Evolutionary conservation across 352 stramenopile genomes (phyloP).

Genomic region (Globisporangium recalcitrans): DNA sequence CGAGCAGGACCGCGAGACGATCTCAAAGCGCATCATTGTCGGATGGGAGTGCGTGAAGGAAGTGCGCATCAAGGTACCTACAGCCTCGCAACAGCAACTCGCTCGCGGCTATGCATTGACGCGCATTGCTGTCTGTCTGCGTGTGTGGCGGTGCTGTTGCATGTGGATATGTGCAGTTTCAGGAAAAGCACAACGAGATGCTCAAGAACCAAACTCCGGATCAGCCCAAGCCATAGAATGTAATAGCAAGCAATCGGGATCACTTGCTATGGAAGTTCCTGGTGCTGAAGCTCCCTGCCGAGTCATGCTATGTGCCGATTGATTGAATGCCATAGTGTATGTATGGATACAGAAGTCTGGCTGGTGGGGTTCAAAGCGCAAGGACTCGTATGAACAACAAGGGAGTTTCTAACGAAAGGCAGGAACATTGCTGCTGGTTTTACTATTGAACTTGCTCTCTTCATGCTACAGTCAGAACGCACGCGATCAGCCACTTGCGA

Average conservation of each 20-base stretch:
- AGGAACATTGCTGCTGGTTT: not conserved
- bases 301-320: too few species aligned
- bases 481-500: conserved; percentile 24
- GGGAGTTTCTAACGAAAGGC: not conserved
- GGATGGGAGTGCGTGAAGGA: conserved; percentile 75
- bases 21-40: conserved; percentile 74
- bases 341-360: not conserved
- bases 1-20: conserved; percentile 58
- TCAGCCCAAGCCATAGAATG: conserved; percentile 7
- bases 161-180: conserved; percentile 27
- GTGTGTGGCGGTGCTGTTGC: not conserved
- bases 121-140: too few species aligned
- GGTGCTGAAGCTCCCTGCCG: too few species aligned
- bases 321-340: too few species aligned
- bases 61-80: conserved; percentile 71
- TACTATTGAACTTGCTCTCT: conserved; percentile 1
- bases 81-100: too few species aligned
- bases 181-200: conserved; percentile 46
- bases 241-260: not conserved
- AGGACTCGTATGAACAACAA: not conserved
- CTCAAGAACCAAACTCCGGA: conserved; percentile 2
- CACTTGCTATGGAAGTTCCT: too few species aligned
- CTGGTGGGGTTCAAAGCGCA: not conserved
- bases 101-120: too few species aligned
- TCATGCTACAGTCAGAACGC: not conserved